Conservation (phyloP, 768 basidiomycete genomes). For the Dacryopinax spathularia region DNA sequence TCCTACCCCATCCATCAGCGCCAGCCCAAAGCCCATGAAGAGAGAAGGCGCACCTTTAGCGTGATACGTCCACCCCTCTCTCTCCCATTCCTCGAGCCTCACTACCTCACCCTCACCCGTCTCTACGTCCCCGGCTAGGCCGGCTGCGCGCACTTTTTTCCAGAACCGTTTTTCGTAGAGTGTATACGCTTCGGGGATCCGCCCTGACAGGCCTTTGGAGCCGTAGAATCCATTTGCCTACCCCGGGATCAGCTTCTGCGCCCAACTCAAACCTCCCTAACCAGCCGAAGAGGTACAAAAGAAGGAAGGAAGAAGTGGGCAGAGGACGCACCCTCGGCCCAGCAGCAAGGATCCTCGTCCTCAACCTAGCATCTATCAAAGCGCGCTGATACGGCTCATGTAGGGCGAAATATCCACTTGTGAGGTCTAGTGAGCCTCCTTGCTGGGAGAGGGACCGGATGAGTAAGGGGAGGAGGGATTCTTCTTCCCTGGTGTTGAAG, state of each 20-base stretch:
- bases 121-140: slow-evolving; percentile 15
- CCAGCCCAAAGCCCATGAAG: neutral
- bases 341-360: slow-evolving; percentile 66
- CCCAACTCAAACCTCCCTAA: neutral
- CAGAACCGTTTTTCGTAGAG: slow-evolving; percentile 70
- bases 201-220: slow-evolving; percentile 75
- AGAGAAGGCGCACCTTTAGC: slow-evolving; percentile 60
- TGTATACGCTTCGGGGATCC: slow-evolving; percentile 93
- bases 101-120: slow-evolving; percentile 32
- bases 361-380: slow-evolving; percentile 40
- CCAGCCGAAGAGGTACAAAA: neutral
- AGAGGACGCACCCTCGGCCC: slow-evolving; percentile 55
- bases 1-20: neutral
- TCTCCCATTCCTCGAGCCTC: slow-evolving; percentile 74
- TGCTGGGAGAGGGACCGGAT: slow-evolving; percentile 6
- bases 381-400: slow-evolving; percentile 64
- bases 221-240: slow-evolving; percentile 95
- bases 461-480: slow-evolving; percentile 41
- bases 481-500: slow-evolving; percentile 76
- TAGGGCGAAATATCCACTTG: slow-evolving; percentile 90
- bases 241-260: neutral
- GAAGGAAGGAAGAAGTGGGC: neutral
- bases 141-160: slow-evolving; percentile 11
- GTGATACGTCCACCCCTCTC: slow-evolving; percentile 91
- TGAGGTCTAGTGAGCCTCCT: slow-evolving; percentile 59